Conservation (phyloP, 441 rosid genomes). For the Aquilaria agallochum region DNA sequence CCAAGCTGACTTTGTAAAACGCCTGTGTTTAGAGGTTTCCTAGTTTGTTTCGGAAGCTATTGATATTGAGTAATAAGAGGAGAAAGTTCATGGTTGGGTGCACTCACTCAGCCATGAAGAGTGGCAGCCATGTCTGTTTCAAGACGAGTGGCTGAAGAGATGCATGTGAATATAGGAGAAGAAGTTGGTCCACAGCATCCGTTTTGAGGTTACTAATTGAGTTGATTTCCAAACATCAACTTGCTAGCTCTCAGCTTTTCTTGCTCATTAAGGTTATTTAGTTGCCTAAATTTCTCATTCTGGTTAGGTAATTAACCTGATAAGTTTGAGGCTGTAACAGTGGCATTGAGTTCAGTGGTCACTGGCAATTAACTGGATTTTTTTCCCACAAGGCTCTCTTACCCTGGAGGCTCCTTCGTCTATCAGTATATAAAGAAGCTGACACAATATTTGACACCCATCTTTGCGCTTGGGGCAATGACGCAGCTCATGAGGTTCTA, state of each 20-base stretch:
- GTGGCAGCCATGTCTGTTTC: conserved; percentile 99
- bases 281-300: too few species aligned
- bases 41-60: conserved; percentile 93
- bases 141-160: conserved; percentile 98
- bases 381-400: too few species aligned
- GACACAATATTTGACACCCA: background rate
- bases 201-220: conserved; percentile 52
- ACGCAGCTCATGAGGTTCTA: conserved; percentile 83
- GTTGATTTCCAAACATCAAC: too few species aligned
- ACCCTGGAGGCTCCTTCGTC: too few species aligned
- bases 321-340: too few species aligned
- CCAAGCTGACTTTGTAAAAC: too few species aligned
- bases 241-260: too few species aligned
- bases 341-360: too few species aligned
- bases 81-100: conserved; percentile 73
- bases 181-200: conserved; percentile 96
- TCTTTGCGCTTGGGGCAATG: conserved; percentile 98
- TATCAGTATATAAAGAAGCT: too few species aligned
- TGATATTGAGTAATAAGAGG: conserved; percentile 71
- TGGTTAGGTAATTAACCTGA: too few species aligned
- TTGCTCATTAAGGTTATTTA: too few species aligned
- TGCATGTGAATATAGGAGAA: conserved; percentile 97
- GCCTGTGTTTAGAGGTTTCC: conserved; percentile 57
- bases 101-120: conserved; percentile 86
- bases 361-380: too few species aligned